phyloP scores from a whole-genome alignment of 441 rosid genomes.

The Aleurites moluccanus region DNA sequence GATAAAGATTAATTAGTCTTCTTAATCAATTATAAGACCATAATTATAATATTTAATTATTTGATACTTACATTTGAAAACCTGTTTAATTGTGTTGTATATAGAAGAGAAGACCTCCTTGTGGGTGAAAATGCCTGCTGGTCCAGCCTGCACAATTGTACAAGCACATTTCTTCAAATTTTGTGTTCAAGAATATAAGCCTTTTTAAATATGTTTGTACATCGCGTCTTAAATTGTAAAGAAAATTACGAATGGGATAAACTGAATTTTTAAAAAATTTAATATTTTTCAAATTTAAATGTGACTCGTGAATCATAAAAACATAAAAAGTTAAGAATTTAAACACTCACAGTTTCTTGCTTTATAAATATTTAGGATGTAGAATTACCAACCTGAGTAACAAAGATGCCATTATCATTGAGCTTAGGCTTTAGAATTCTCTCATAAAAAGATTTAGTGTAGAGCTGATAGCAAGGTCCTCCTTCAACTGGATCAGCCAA shows the following conservation, averaged over 20 bases:
- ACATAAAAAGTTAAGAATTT: no score
- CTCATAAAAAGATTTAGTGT: constrained; percentile 88
- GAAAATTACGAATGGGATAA: no score
- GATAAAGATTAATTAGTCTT: not conserved
- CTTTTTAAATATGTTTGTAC: no score
- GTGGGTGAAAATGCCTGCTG: constrained; percentile 94
- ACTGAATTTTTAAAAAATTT: no score
- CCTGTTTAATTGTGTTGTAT: constrained; percentile 85
- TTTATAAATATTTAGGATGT: no score
- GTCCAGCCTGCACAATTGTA: constrained; percentile 72
- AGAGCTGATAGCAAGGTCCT: constrained; percentile 95
- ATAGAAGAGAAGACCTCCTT: constrained; percentile 89
- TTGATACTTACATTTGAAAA: constrained; percentile 70
- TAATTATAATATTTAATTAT: not conserved
- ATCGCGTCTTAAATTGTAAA: no score
- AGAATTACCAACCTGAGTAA: constrained; percentile 60
- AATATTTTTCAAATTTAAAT: no score
- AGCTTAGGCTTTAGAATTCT: constrained; percentile 75
- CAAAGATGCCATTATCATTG: constrained; percentile 70
- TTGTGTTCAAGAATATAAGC: not conserved
- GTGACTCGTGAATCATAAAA: no score
- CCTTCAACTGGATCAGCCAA: constrained; percentile 97
- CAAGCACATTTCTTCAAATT: not conserved
- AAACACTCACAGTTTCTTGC: no score
- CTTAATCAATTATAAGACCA: not conserved